phyloP scores from a whole-genome alignment of 495 filamentous ascomycete genomes.

The Staphylotrichum longicolle region DNA sequence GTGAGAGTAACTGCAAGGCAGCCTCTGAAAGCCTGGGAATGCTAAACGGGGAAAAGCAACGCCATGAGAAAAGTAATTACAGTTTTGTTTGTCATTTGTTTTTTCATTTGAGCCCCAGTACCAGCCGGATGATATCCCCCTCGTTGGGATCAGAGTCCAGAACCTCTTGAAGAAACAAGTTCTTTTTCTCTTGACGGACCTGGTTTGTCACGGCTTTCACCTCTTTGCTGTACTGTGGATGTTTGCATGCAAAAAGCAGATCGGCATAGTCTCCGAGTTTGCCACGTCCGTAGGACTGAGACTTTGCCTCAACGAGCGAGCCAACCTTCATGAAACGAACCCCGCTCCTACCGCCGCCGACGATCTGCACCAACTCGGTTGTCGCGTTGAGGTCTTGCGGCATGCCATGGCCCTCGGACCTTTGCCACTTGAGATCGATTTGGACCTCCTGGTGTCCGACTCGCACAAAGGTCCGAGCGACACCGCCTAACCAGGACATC shows the following conservation, averaged over 20 bases:
- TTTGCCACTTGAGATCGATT: conserved; percentile 14
- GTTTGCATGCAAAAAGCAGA: not conserved
- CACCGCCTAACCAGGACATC: conserved; percentile 15
- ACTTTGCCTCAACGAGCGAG: conserved; percentile 11
- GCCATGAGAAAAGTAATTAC: too few relatives aligned
- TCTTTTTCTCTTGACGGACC: not conserved
- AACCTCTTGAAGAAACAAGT: not conserved
- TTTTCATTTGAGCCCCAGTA: too few relatives aligned
- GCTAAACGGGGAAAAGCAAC: too few relatives aligned
- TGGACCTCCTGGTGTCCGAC: conserved; percentile 10
- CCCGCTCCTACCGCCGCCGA: not conserved
- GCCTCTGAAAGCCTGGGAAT: too few relatives aligned
- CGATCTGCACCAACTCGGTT: not conserved
- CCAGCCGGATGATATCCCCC: too few relatives aligned
- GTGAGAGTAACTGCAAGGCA: too few relatives aligned
- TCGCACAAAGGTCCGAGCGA: conserved; percentile 9
- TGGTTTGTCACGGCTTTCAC: not conserved
- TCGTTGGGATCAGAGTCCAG: too few relatives aligned
- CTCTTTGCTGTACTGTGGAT: not conserved
- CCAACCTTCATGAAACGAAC: conserved; percentile 8
- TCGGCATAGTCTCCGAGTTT: not conserved
- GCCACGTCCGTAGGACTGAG: conserved; percentile 2
- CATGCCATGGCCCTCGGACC: conserved; percentile 5
- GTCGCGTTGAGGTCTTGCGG: conserved; percentile 3
- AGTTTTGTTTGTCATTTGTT: too few relatives aligned